phyloP scores from a whole-genome alignment of 108 stramenopile genomes.

The Cyclostephanos tholiformis region DNA sequence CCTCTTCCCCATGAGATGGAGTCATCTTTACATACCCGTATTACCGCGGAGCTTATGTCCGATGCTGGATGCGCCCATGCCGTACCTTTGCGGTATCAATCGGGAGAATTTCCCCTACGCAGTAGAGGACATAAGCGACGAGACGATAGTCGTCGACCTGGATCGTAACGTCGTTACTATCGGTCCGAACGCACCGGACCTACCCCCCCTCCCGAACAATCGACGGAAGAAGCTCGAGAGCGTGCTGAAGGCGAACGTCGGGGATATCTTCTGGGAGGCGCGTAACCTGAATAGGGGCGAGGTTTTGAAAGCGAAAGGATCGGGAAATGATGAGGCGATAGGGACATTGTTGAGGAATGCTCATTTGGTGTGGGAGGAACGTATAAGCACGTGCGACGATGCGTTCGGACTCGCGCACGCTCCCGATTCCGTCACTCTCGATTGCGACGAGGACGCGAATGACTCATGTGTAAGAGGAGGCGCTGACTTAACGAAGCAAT shows the following conservation, averaged over 20 bases:
- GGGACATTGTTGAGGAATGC: conserved; percentile 38
- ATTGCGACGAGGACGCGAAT: conserved; percentile 34
- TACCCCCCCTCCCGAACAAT: conserved; percentile 69
- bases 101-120: conserved; percentile 77
- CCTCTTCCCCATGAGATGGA: conserved; percentile 96
- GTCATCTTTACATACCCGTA: conserved; percentile 84
- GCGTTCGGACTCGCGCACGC: conserved; percentile 81
- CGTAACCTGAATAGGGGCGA: conserved; percentile 60
- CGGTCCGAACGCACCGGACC: conserved; percentile 54
- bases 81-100: conserved; percentile 86
- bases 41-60: conserved; percentile 79
- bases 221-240: conserved; percentile 75
- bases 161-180: conserved; percentile 78
- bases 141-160: conserved; percentile 90
- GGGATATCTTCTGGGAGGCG: conserved; percentile 80
- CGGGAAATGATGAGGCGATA: conserved; percentile 29
- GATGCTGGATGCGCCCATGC: conserved; percentile 91
- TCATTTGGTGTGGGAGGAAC: conserved; percentile 69
- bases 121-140: conserved; percentile 68
- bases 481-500: conserved; percentile 59
- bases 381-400: conserved; percentile 68
- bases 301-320: conserved; percentile 26
- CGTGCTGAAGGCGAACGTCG: conserved; percentile 66
- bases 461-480: conserved; percentile 1
- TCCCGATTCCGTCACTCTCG: conserved; percentile 60